Evolutionary conservation across 345 rosid genomes (phyloP).

Genomic region (Excoecaria cochinchinensis): DNA sequence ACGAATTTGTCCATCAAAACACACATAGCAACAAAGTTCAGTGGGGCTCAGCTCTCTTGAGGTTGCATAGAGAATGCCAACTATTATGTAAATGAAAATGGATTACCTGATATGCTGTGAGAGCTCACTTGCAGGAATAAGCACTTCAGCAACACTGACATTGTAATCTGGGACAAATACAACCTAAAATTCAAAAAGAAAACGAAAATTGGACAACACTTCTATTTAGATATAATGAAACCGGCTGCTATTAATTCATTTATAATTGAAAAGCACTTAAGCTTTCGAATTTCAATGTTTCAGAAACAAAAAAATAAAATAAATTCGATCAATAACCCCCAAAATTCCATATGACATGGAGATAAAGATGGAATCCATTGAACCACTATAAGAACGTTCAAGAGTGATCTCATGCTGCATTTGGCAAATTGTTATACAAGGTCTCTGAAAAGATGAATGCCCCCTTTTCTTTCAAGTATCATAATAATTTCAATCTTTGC

Average conservation of each 20-base stretch:
- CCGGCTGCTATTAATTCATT: background rate
- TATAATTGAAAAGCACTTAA: background rate
- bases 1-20: no score
- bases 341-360: background rate
- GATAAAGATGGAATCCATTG: background rate
- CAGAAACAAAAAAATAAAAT: background rate
- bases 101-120: constrained; percentile 78
- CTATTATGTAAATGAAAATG: constrained; percentile 11
- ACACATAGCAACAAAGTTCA: background rate
- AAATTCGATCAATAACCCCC: background rate
- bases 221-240: constrained; percentile 2
- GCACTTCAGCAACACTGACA: constrained; percentile 80
- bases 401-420: background rate
- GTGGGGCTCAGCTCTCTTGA: background rate
- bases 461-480: background rate
- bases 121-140: constrained; percentile 85
- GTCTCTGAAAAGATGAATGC: background rate
- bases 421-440: background rate
- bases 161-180: constrained; percentile 78
- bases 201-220: constrained; percentile 1
- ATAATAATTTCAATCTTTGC: background rate
- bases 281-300: constrained; percentile 2
- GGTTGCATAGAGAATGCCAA: background rate
- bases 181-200: constrained; percentile 42
- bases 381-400: background rate